phyloP scores from a whole-genome alignment of 2,329 filamentous ascomycete species.

The Septoria linicola region DNA sequence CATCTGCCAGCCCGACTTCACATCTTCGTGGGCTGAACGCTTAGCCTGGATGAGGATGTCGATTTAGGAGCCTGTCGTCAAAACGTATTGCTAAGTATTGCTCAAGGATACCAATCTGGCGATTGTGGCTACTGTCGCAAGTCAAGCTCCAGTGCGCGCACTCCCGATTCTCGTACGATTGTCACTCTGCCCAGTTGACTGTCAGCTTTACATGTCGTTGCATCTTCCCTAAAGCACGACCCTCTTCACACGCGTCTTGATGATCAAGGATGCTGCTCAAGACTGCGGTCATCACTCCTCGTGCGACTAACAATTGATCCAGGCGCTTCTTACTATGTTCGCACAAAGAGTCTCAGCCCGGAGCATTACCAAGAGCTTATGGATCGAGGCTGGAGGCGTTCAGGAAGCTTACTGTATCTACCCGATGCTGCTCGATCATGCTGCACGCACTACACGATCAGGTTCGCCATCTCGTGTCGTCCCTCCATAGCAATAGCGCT shows the following conservation, averaged over 20 bases:
- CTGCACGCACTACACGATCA: conserved; percentile 87
- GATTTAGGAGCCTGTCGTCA: no score
- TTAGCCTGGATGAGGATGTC: no score
- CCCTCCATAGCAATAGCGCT: neutral
- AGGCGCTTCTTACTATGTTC: conserved; percentile 74
- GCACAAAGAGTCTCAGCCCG: conserved; percentile 60
- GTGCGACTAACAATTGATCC: conserved; percentile 11
- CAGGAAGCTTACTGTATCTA: conserved; percentile 67
- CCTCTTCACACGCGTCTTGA: no score
- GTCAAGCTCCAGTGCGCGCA: conserved; percentile 47
- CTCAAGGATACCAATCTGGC: conserved; percentile 49
- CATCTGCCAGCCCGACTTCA: neutral
- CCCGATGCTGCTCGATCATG: conserved; percentile 78
- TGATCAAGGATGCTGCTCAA: no score
- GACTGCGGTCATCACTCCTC: neutral
- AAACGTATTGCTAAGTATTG: conserved; percentile 25
- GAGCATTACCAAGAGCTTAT: conserved; percentile 70
- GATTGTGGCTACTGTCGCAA: conserved; percentile 54
- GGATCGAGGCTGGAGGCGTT: conserved; percentile 72
- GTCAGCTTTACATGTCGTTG: neutral
- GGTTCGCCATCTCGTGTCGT: conserved; percentile 35
- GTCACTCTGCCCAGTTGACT: conserved; percentile 8
- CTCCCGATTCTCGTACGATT: conserved; percentile 51
- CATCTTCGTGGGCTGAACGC: no score
- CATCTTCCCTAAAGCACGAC: no score